Base-by-base conservation (phyloP, 495 filamentous ascomycete genomes). In the Aspergillus mulundensis region DNA sequence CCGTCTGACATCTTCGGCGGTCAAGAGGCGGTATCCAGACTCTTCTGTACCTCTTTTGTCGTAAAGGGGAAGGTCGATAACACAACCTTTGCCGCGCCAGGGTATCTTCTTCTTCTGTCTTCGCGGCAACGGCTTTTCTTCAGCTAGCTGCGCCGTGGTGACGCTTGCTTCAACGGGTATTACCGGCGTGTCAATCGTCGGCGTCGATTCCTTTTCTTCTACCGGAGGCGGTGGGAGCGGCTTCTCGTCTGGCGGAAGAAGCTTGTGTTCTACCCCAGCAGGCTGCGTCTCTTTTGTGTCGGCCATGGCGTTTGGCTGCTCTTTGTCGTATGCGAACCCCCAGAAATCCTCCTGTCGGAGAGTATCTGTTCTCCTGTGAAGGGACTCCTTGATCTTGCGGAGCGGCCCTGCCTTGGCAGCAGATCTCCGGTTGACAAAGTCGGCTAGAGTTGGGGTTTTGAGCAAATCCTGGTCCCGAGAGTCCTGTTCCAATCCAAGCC, bases 81-180 rank as follows among this genome's bases (percentile, higher is more conserved):
- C 62, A 36, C 90, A 87, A 53, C 79, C 84, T 66, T 90, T 93
- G 41, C 85, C 84, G 54, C 81, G 85, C 86, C 88, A 93, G 43
- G 68, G 67, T 0, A 78, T 65, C 57, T 75, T 78, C 62, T 72
- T 75, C 51, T 66, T 75, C 34, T 62, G 59, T 48, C 71, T 69
- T 30, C 69, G 72, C 7, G 61, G 54, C 4, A 65, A 46, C 21
- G 60, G 42, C 34, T 32, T 55, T 24, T 39, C 65, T 23, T 62
- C 61, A 12, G 61, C 58, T n/a, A 61, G 53, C 44, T 47, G 48
- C 43, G 56, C 51, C 36, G 23, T 54, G 43, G 54, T 18, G 18
- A 52, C 40, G 32, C 61, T 62, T 23, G 53, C 48, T 16, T 59
- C 57, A 23, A n/a, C 14, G 7, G 50, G 23, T 0, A 34, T 40